Conservation (phyloP, 2,329 filamentous ascomycete species). For the Dactylellina drechsleri region DNA sequence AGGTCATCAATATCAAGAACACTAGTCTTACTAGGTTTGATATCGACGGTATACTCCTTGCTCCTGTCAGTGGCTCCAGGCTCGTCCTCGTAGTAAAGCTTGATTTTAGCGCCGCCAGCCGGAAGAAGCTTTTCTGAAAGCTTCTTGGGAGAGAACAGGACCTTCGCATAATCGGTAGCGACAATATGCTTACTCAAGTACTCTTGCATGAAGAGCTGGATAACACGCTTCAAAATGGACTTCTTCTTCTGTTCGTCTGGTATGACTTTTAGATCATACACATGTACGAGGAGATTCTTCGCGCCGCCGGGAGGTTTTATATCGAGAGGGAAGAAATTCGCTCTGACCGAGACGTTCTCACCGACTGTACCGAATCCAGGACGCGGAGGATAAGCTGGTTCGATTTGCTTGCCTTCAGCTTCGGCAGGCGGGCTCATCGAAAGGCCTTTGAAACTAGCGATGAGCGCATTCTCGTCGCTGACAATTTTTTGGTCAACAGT, state of each 20-base stretch:
- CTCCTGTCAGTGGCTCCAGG: conserved; percentile 53
- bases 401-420: conserved; percentile 21
- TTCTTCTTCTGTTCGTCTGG: conserved; percentile 57
- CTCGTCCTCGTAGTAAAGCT: conserved; percentile 56
- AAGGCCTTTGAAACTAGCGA: conserved; percentile 54
- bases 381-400: conserved; percentile 55
- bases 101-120: conserved; percentile 55
- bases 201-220: conserved; percentile 52
- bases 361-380: conserved; percentile 57
- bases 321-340: conserved; percentile 57
- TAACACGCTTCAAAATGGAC: conserved; percentile 53
- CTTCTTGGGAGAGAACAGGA: conserved; percentile 54
- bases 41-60: conserved; percentile 56
- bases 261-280: conserved; percentile 57
- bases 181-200: conserved; percentile 43
- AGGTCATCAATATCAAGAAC: conserved; percentile 52
- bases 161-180: conserved; percentile 58
- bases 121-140: conserved; percentile 43
- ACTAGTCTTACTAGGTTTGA: conserved; percentile 50
- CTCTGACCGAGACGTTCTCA: conserved; percentile 56
- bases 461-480: conserved; percentile 59
- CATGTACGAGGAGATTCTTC: conserved; percentile 54
- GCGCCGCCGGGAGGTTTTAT: conserved; percentile 42
- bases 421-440: conserved; percentile 36
- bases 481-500: conserved; percentile 57